Percentiles rank a stretch among this genome's conserved stretches.
Evolutionary conservation across 345 rosid species (phyloP).

Genomic region (Aquilaria yunnanensis): DNA sequence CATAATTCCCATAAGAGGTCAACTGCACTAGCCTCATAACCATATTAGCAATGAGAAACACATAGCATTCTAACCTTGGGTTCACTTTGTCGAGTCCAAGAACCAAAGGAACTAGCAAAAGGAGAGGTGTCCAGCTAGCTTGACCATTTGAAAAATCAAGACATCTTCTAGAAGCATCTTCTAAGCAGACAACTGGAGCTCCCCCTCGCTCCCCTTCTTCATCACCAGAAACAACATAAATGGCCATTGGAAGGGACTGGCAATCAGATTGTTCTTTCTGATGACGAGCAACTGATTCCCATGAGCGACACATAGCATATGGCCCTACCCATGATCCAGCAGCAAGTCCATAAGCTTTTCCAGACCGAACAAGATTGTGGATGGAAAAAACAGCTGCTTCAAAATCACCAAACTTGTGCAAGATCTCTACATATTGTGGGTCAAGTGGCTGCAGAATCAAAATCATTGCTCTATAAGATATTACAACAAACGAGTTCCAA

Average conservation of each 20-base stretch:
- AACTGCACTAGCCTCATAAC: background rate
- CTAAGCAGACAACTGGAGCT: constrained; percentile 82
- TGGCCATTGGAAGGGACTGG: constrained; percentile 70
- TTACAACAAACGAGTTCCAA: background rate
- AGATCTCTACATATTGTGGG: constrained; percentile 55
- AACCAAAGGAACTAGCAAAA: constrained; percentile 92
- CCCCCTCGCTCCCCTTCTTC: constrained; percentile 97
- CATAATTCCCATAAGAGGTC: background rate
- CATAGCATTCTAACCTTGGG: constrained; percentile 51
- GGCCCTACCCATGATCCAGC: constrained; percentile 99
- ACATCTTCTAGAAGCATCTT: constrained; percentile 71
- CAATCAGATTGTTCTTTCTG: constrained; percentile 37
- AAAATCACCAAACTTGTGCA: constrained; percentile 81
- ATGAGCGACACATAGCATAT: constrained; percentile 84
- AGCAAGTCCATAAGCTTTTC: constrained; percentile 78
- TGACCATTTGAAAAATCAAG: constrained; percentile 57
- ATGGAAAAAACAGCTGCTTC: constrained; percentile 63
- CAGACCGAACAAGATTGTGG: constrained; percentile 80
- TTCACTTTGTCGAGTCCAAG: constrained; percentile 88
- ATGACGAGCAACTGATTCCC: constrained; percentile 63
- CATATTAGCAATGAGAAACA: background rate
- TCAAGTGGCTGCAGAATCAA: constrained; percentile 53
- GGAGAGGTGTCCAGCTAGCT: constrained; percentile 70
- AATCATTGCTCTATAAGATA: background rate
- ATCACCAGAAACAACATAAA: constrained; percentile 84